Conservation (phyloP, 495 filamentous ascomycete species). For the Arthonia radiata region DNA sequence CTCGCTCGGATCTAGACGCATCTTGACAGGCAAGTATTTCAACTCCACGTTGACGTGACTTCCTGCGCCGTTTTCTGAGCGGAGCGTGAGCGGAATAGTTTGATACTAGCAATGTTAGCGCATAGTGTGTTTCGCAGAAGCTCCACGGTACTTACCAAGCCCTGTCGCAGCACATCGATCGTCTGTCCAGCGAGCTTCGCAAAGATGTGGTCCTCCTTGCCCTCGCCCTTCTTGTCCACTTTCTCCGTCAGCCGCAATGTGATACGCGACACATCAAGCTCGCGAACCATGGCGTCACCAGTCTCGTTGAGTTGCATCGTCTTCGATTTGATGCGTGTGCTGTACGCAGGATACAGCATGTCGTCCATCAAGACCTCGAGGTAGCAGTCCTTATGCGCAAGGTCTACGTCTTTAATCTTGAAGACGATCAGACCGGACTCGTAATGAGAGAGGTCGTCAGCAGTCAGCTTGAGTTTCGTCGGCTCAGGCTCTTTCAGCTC, state of each 20-base stretch:
- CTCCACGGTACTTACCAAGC: constrained; percentile 31
- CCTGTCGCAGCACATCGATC: constrained; percentile 60
- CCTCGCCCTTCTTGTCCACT: constrained; percentile 45
- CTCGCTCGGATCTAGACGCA: constrained; percentile 81
- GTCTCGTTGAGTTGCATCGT: constrained; percentile 58
- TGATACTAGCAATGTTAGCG: constrained; percentile 36
- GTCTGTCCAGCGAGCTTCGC: constrained; percentile 72
- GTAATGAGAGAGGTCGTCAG: constrained; percentile 38
- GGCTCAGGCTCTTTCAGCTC: constrained; percentile 23
- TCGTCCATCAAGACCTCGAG: constrained; percentile 89
- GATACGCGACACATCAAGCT: constrained; percentile 82
- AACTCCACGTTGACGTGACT: constrained; percentile 73
- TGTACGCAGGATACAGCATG: constrained; percentile 71
- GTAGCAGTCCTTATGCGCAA: constrained; percentile 49
- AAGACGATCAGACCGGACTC: constrained; percentile 88
- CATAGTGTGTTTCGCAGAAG: not conserved
- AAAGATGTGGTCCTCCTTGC: constrained; percentile 41
- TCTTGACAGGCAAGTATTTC: constrained; percentile 80
- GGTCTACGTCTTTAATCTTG: constrained; percentile 68
- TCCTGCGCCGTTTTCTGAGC: constrained; percentile 44
- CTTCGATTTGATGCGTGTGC: constrained; percentile 43
- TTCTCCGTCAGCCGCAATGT: constrained; percentile 63
- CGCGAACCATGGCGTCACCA: constrained; percentile 86
- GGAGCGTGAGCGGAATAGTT: constrained; percentile 56
- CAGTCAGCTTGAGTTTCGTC: constrained; percentile 52